These are phyloP conservation scores for Solanum chacoense DNA, from an alignment of 305 asterid species.

Conservation along the genomic window DNA sequence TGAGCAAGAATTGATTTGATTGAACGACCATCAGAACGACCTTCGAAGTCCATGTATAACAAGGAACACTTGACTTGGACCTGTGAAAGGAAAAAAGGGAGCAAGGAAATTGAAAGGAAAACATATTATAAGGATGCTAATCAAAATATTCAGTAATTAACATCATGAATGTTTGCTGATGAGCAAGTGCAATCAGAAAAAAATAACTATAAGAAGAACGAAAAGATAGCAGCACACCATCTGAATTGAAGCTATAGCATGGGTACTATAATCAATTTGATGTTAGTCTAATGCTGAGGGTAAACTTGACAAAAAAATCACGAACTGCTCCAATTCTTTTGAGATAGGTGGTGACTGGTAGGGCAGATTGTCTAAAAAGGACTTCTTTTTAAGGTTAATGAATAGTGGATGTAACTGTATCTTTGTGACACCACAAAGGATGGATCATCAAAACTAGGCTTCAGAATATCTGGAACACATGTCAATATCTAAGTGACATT, in stretches of 20 bases:
- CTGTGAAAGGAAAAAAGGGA: conserved; percentile 28
- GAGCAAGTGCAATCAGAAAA: not conserved
- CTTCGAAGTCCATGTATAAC: conserved; percentile 88
- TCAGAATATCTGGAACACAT: not conserved
- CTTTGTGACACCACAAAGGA: not conserved
- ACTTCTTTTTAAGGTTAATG: not conserved
- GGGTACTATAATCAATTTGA: not conserved
- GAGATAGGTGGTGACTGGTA: not conserved
- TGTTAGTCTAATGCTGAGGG: not conserved
- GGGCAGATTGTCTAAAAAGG: not conserved
- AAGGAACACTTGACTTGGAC: conserved; percentile 82
- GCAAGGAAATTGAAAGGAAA: not conserved
- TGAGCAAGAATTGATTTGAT: conserved; percentile 86
- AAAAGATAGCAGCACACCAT: not conserved
- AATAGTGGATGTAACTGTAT: not conserved
- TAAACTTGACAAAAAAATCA: not conserved
- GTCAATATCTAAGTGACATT: not conserved
- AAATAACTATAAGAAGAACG: not conserved
- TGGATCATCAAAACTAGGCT: not conserved
- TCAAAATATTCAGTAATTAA: not conserved
- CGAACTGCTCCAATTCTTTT: not conserved
- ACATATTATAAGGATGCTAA: not conserved
- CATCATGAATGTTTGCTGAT: not conserved
- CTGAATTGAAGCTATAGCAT: not conserved
- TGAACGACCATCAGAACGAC: conserved; percentile 95